Conservation (phyloP, 768 basidiomycete species). For the Hebeloma cylindrosporum region DNA sequence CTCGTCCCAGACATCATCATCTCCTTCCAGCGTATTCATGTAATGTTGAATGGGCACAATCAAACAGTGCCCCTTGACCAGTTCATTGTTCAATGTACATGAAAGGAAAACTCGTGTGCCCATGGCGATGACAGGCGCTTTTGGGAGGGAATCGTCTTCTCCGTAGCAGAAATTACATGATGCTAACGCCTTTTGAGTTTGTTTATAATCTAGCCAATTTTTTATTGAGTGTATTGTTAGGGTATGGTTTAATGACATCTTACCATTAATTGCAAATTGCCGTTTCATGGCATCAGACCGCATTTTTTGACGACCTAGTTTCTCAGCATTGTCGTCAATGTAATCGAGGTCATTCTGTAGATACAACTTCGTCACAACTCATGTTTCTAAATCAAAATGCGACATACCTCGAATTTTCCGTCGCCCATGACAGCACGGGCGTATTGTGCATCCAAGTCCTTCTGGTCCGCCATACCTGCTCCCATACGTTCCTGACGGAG, state of each 20-base stretch:
- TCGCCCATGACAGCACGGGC: slow-evolving; percentile 87
- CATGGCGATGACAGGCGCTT: slow-evolving; percentile 85
- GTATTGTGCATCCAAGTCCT: slow-evolving; percentile 87
- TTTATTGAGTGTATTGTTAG: neutral
- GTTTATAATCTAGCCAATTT: slow-evolving; percentile 74
- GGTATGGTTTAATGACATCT: slow-evolving; percentile 18
- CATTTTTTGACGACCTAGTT: slow-evolving; percentile 91
- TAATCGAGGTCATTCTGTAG: slow-evolving; percentile 85
- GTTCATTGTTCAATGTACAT: slow-evolving; percentile 82
- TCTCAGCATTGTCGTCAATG: slow-evolving; percentile 95
- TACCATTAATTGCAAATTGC: slow-evolving; percentile 94
- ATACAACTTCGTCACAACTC: neutral
- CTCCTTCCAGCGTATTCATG: slow-evolving; percentile 85
- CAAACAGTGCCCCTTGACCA: slow-evolving; percentile 89
- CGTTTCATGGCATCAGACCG: slow-evolving; percentile 95
- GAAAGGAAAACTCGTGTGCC: slow-evolving; percentile 91
- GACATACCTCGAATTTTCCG: slow-evolving; percentile 76
- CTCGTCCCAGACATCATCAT: slow-evolving; percentile 99
- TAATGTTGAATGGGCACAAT: slow-evolving; percentile 97
- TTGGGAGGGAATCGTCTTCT: slow-evolving; percentile 90
- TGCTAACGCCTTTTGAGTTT: slow-evolving; percentile 87
- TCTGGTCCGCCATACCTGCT: slow-evolving; percentile 88
- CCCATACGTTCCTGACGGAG: slow-evolving; percentile 90
- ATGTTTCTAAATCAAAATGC: neutral
- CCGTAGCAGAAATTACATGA: slow-evolving; percentile 86